Conservation (phyloP, 164 flowering plant species). For the Nymphaea colorata region DNA sequence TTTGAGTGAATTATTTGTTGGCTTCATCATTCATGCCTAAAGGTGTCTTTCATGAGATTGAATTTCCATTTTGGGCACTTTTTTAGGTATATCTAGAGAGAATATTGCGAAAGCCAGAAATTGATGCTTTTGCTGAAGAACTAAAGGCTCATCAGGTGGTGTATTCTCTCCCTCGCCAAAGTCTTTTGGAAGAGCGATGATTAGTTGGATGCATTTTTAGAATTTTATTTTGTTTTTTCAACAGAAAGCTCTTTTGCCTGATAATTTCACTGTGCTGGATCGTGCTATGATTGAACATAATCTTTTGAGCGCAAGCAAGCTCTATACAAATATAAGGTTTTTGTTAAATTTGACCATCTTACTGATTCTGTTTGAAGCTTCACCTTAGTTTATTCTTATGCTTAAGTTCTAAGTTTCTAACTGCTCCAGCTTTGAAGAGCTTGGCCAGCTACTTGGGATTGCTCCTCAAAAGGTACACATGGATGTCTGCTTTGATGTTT, state of each 20-base stretch:
- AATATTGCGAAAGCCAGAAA: conserved; percentile 93
- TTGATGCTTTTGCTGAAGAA: conserved; percentile 97
- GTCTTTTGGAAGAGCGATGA: too few species aligned
- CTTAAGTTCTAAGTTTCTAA: not conserved
- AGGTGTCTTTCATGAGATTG: not conserved
- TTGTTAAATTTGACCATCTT: not conserved
- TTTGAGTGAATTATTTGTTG: not conserved
- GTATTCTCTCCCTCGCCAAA: too few species aligned
- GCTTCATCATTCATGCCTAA: not conserved
- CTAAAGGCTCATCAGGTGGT: conserved; percentile 89
- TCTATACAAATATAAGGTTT: conserved; percentile 92
- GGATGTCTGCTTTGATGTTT: not conserved
- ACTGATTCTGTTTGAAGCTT: not conserved
- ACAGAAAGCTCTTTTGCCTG: conserved; percentile 94
- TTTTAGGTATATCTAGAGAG: conserved; percentile 91
- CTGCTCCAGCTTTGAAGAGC: conserved; percentile 65
- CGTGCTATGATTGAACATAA: conserved; percentile 99
- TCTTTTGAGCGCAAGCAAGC: conserved; percentile 97
- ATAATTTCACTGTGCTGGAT: conserved; percentile 90
- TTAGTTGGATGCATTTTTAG: not conserved
- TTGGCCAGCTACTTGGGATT: conserved; percentile 89
- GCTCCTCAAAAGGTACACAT: conserved; percentile 67
- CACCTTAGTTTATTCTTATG: not conserved
- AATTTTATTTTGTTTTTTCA: conserved; percentile 1
- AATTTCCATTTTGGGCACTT: not conserved